phyloP scores from a whole-genome alignment of 1,284 basidiomycete species.

The Marasmius fiardii region DNA sequence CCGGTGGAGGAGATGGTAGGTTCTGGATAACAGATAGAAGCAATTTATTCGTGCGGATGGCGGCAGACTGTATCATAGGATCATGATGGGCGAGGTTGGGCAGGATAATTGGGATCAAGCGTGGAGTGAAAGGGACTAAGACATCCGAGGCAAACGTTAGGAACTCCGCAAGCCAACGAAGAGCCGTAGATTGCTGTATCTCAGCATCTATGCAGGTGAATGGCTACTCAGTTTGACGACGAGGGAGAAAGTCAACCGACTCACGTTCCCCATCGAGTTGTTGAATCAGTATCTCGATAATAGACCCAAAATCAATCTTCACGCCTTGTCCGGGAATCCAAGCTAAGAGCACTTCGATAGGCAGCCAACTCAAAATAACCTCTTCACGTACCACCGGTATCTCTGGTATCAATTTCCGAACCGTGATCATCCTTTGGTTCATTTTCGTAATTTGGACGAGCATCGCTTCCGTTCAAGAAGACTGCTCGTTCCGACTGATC shows the following conservation, averaged over 20 bases:
- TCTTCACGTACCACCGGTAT: conserved; percentile 55
- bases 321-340: conserved; percentile 96
- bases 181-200: conserved; percentile 84
- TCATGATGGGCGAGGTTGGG: conserved; percentile 94
- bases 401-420: conserved; percentile 52
- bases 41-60: conserved; percentile 83
- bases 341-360: conserved; percentile 33
- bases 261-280: conserved; percentile 85
- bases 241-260: conserved; percentile 25
- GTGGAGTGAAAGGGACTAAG: conserved; percentile 92
- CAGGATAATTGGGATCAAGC: conserved; percentile 88
- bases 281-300: conserved; percentile 92
- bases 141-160: conserved; percentile 86
- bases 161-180: conserved; percentile 93
- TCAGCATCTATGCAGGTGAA: conserved; percentile 71
- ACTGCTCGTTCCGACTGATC: conserved; percentile 47
- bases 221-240: background rate
- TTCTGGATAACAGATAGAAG: conserved; percentile 85
- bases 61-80: conserved; percentile 85
- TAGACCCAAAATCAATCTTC: conserved; percentile 85
- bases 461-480: conserved; percentile 55
- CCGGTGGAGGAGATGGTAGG: conserved; percentile 64
- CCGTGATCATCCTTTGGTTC: conserved; percentile 44
- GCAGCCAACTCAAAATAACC: background rate
- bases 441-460: conserved; percentile 37